Conservation (phyloP, 2,329 filamentous ascomycete genomes). For the Dactylellina cionopaga region DNA sequence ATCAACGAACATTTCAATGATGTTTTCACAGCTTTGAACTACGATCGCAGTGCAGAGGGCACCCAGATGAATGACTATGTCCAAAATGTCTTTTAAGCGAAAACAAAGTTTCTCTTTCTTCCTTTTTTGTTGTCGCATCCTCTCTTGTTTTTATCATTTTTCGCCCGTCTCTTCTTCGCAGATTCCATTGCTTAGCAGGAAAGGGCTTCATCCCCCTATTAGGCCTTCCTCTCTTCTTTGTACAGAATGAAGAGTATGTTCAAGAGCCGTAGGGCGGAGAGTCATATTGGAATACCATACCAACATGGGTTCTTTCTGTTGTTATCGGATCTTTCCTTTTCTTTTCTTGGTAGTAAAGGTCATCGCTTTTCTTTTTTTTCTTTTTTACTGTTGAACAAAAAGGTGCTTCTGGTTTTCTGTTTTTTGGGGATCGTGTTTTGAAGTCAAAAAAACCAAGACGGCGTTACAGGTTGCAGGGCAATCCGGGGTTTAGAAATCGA, state of each 20-base stretch:
- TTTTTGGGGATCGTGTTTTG: slow-evolving; percentile 4
- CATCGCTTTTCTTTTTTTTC: slow-evolving; percentile 1
- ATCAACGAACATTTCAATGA: slow-evolving; percentile 41
- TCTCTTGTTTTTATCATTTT: slow-evolving; percentile 3
- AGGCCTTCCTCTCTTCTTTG: slow-evolving; percentile 37
- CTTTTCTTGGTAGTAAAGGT: slow-evolving; percentile 8
- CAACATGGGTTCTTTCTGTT: slow-evolving; percentile 28
- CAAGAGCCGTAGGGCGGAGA: slow-evolving; percentile 30
- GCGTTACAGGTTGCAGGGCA: slow-evolving; percentile 15
- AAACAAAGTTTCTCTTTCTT: neutral
- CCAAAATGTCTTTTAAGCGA: slow-evolving; percentile 26
- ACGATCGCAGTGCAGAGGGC: slow-evolving; percentile 26
- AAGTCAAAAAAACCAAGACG: neutral
- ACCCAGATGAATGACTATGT: slow-evolving; percentile 27
- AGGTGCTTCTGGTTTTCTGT: slow-evolving; percentile 11
- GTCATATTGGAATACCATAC: slow-evolving; percentile 16
- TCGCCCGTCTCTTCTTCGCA: slow-evolving; percentile 1
- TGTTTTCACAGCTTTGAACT: slow-evolving; percentile 41
- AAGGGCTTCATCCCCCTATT: slow-evolving; percentile 7
- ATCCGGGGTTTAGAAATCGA: slow-evolving; percentile 8
- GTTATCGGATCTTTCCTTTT: slow-evolving; percentile 23
- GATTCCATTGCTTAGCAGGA: slow-evolving; percentile 4
- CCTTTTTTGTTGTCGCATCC: neutral
- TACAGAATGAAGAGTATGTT: slow-evolving; percentile 26
- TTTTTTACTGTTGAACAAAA: neutral